Evolutionary conservation across 148 eudicot genomes (phyloP), one percentile per base, ranked within the genome.

Genomic region (Fallopia convolvulus): DNA sequence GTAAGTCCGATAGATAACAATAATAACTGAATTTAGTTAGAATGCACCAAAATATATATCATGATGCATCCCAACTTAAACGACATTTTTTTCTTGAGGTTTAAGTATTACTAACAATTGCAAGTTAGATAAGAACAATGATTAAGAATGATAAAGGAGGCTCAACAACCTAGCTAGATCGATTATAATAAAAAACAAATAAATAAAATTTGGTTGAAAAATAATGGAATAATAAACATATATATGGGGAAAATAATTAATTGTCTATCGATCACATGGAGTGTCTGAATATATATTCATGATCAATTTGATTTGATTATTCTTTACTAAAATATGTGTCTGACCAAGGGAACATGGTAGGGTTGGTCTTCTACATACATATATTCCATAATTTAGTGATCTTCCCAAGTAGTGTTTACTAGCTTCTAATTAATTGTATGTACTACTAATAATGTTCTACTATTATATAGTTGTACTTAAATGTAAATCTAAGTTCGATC

Each of bases 181-280:
- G 32, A 20, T 18, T 18, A 7, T 58, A 7, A 58, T 21, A 9
- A 20, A 6, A 20, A n/a, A 52, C 56, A 15, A 52, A 52, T 1
- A 1, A 58, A 6, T 20, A 20, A 58, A 1, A 58, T 7, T 58
- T 58, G 2, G 30, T 7, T 56, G 26, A 20, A 56, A 56, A 56
- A 56, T 56, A 56, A 56, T 58, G 33, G 65, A 23, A 6, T 55
- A 20, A 7, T 55, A 55, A 55, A 18, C 26, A 18, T 18, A 20
- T 18, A 55, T 18, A 55, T 55, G 32, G 18, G 46, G 46, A 3
- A 23, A 21, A 23, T 2, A 70, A 13, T 36, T 70, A 33, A 46
- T 14, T 70, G 73, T 70, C 73, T 41, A 70, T 36, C n/a, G n/a
- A n/a, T n/a, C 73, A 70, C 73, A 70, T 70, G 73, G 40, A 33